These are phyloP conservation scores for Russula compacta DNA, from an alignment of 768 basidiomycete genomes.

Conservation along the genomic window DNA sequence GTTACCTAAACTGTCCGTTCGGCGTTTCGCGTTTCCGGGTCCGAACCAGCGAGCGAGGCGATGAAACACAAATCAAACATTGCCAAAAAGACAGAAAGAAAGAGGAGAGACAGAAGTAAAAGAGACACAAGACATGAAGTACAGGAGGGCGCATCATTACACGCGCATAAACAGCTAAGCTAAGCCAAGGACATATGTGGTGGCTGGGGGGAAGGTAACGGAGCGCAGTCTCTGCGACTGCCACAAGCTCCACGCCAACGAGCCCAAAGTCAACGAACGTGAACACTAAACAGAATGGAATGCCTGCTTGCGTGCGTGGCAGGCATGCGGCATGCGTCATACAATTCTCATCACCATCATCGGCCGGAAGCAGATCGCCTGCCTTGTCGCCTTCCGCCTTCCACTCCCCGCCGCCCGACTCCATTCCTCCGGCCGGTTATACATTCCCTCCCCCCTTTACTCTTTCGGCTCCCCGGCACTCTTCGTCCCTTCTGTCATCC, in stretches of 20 bases:
- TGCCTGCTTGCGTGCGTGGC: background rate
- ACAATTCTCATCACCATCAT: constrained; percentile 4
- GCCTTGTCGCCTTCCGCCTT: background rate
- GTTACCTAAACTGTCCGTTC: background rate
- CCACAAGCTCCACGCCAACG: background rate
- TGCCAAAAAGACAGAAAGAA: background rate
- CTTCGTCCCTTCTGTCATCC: background rate
- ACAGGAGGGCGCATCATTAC: background rate
- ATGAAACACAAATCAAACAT: background rate
- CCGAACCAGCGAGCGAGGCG: background rate
- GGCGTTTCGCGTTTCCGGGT: background rate
- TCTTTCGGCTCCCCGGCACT: constrained; percentile 13
- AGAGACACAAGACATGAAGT: background rate
- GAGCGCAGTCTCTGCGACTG: background rate
- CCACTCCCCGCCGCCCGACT: background rate
- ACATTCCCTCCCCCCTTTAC: background rate
- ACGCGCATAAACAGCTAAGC: constrained; percentile 2
- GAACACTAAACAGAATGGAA: background rate
- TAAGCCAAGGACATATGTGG: background rate
- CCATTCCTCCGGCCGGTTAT: background rate
- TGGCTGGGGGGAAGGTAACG: background rate
- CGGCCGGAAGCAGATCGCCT: constrained; percentile 14
- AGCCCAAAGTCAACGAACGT: background rate
- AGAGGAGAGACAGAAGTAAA: background rate
- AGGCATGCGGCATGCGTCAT: background rate